A percentile compares a stretch with the other conserved stretches of the same genome.
Evolutionary conservation across 2,329 filamentous ascomycete species (phyloP).

Genomic region (Bipolaris cookei): DNA sequence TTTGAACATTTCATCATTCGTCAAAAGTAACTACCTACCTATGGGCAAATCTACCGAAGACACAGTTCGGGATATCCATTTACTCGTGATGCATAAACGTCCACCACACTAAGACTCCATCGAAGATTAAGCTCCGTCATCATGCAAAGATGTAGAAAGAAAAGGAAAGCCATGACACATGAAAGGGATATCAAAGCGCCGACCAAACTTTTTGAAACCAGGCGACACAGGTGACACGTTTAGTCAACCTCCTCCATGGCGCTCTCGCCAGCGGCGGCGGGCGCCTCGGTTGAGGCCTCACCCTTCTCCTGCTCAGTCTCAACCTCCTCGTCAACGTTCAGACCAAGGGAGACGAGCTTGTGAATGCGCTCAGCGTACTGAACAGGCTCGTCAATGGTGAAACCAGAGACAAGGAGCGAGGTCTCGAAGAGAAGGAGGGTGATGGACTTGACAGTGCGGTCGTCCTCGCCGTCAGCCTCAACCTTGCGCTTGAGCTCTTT

Average conservation of each 20-base stretch:
- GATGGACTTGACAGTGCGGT: constrained; percentile 99
- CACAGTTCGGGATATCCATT: constrained; percentile 45
- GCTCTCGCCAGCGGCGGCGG: constrained; percentile 77
- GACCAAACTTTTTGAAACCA: constrained; percentile 46
- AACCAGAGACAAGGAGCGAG: constrained; percentile 95
- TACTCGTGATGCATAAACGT: constrained; percentile 43
- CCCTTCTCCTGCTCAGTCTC: constrained; percentile 70
- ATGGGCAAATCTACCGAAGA: constrained; percentile 43
- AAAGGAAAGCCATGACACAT: constrained; percentile 49
- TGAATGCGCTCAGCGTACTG: constrained; percentile 99
- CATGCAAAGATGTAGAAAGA: constrained; percentile 43
- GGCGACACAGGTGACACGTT: constrained; percentile 33
- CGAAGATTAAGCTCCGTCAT: constrained; percentile 36
- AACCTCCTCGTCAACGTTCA: constrained; percentile 95
- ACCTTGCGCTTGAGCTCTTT: constrained; percentile 99
- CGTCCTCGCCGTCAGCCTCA: constrained; percentile 94
- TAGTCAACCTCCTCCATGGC: constrained; percentile 99
- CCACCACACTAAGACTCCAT: constrained; percentile 46
- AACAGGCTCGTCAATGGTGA: constrained; percentile 99
- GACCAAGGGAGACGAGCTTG: constrained; percentile 97
- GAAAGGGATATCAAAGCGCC: constrained; percentile 50
- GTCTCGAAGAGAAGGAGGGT: constrained; percentile 99
- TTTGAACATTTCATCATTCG: constrained; percentile 43
- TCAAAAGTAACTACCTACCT: constrained; percentile 36
- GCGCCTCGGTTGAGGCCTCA: constrained; percentile 59